Evolutionary conservation across 2,329 filamentous ascomycete genomes (phyloP), one percentile per base, ranked within the genome.

Genomic region (Stromatinia cepivora): DNA sequence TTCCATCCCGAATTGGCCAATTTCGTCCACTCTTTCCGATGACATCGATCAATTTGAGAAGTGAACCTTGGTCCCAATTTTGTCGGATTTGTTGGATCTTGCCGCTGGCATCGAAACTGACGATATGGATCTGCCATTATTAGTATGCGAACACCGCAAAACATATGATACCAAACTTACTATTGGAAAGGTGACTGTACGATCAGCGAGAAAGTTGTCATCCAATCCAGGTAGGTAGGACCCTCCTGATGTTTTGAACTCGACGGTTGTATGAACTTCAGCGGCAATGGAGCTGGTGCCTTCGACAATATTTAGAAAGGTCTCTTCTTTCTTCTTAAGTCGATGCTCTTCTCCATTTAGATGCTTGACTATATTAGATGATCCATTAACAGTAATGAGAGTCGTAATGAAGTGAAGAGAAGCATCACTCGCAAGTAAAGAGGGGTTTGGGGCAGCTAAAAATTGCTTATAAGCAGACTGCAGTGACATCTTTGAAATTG

Each of bases 21-120:
- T 95, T 97, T 79, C 91, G 92, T 69, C 92, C 92, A 67, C 91
- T 90, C 78, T 90, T 90, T 76, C 95, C 94, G 80, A 99, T 98
- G 69, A 97, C 89, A 72, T 97, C 94, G 73, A 97, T 86, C 80
- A 97, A 91, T 82, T 95, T 98, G 74, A 99, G 87, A 53, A 99
- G 87, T 67, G 93, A 91, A 71, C 90, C 94, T 81, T 99, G 95
- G 79, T 99, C 95, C 95, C 95, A 99, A 79, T 91, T 92, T 75
- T 94, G 88, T 75, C 94, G 92, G 73, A 98, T 92, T 79, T 95
- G 92, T 70, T 86, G 80, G 78, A 99, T 97, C 82, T 92, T 93
- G 79, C 88, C 87, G 59, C 90, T 81, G 73, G 81, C 79, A 79
- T 96, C 87, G 81, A 97, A 97, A 70, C 88, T 87, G 74, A 99